Evolutionary conservation across 2,329 filamentous ascomycete genomes (phyloP), one percentile per base, ranked within the genome.

Genomic region (Diaporthe citriasiana): DNA sequence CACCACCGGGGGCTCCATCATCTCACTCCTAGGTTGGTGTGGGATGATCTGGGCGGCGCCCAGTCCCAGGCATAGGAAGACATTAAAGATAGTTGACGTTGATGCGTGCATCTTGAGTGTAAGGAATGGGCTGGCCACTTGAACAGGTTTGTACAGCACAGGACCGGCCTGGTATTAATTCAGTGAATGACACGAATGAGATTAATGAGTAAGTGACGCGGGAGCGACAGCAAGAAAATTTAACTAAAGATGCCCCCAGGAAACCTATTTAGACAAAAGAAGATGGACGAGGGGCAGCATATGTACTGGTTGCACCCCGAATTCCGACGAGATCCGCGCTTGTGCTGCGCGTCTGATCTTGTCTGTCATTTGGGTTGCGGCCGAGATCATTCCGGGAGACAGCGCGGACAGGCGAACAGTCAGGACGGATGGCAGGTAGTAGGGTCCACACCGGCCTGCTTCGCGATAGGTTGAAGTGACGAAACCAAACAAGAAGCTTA

Each of bases 121-220:
- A 68, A 45, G 17, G 66, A 60, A 50, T 60, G 57, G 53, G 40
- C 45, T 70, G 65, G 66, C 56, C 51, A 40, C 38, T 25, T n/a
- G 10, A 55, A 55, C 15, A 50, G 42, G 45, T 42, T 22, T 40
- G 30, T 73, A 33, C 38, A 68, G 47, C 33, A 55, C 45, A 71
- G 42, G 45, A 38, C 56, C 38, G 66, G 56, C 66, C 68, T 71
- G 27, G 27, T 25, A 53, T 55, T 33, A 45, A 38, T 56, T 17
- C 45, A 71, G 70, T 57, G 72, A 73, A 51, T 57, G 66, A 73
- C 72, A n/a, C 27, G 56, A 73, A 73, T 45, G 57, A 50, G 55
- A 63, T 45, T 47, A 35, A 59, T 30, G 9, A 53, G 19, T 45
- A 65, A 63, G 19, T 63, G 70, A 55, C 45, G 40, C 45, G 56